Conservation (phyloP, 2,329 filamentous ascomycete species). For the Arthrobotrys musiformis region DNA sequence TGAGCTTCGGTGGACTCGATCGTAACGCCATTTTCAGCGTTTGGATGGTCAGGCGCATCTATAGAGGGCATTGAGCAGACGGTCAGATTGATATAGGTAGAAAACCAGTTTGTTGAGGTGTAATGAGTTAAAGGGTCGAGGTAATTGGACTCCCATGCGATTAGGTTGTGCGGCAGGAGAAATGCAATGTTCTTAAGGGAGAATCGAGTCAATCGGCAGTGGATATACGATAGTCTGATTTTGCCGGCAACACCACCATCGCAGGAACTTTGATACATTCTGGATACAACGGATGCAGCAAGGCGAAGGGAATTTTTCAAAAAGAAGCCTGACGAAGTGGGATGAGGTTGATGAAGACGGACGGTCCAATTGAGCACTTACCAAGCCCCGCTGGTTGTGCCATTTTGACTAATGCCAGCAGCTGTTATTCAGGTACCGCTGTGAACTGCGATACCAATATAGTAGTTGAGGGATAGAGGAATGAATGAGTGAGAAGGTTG, state of each 20-base stretch:
- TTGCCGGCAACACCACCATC: background rate
- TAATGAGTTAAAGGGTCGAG: background rate
- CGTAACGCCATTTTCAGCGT: background rate
- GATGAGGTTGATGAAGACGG: conserved; percentile 2
- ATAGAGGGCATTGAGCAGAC: background rate
- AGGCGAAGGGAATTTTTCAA: background rate
- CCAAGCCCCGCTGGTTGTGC: conserved; percentile 47
- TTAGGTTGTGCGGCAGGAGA: background rate
- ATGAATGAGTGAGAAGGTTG: conserved; percentile 13
- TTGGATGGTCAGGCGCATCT: conserved; percentile 23
- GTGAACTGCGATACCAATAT: conserved; percentile 34
- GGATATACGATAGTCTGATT: background rate
- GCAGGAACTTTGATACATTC: background rate
- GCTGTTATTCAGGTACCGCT: conserved; percentile 33
- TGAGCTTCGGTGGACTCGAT: conserved; percentile 3
- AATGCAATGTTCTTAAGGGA: background rate
- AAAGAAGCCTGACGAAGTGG: background rate
- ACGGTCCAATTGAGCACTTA: conserved; percentile 24
- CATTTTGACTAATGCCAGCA: conserved; percentile 37
- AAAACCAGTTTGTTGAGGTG: background rate
- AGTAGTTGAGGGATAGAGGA: conserved; percentile 10
- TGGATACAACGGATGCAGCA: background rate
- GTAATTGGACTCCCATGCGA: background rate
- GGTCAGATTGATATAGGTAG: conserved; percentile 11
- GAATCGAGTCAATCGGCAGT: too few relatives aligned